Evolutionary conservation across 2,329 filamentous ascomycete species (phyloP).

Genomic region (Aspergillus tamarii): DNA sequence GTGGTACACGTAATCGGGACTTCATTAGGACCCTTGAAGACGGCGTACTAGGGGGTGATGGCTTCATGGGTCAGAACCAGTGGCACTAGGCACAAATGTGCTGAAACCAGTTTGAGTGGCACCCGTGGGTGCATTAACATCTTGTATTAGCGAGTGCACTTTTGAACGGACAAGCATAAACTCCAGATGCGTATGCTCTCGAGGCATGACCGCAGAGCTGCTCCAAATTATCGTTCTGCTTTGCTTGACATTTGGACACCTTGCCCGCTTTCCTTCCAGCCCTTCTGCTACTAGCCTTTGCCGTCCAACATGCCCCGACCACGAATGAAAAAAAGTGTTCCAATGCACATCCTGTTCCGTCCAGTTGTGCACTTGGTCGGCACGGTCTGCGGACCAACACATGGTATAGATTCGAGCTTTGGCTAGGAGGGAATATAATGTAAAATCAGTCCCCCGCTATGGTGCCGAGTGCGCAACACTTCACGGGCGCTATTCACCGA

Average conservation of each 20-base stretch:
- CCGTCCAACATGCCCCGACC: not conserved
- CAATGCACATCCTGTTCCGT: not conserved
- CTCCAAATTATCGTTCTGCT: slow-evolving; percentile 18
- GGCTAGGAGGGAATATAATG: not conserved
- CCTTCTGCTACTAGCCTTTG: slow-evolving; percentile 12
- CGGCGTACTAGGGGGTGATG: slow-evolving; percentile 81
- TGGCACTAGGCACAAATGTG: slow-evolving; percentile 59
- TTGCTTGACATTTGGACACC: slow-evolving; percentile 21
- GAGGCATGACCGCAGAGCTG: slow-evolving; percentile 18
- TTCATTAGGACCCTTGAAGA: slow-evolving; percentile 96
- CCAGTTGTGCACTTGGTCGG: not conserved
- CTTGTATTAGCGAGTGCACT: slow-evolving; percentile 18
- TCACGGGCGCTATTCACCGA: not conserved
- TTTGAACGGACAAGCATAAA: slow-evolving; percentile 19
- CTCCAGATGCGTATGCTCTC: slow-evolving; percentile 19
- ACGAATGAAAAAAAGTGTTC: not conserved
- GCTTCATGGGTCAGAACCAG: slow-evolving; percentile 77
- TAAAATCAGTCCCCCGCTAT: slow-evolving; percentile 10
- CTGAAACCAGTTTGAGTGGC: slow-evolving; percentile 10
- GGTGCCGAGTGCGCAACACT: slow-evolving; percentile 5
- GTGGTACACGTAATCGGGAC: slow-evolving; percentile 67
- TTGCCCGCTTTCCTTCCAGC: slow-evolving; percentile 19
- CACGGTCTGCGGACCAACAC: not conserved
- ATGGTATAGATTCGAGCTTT: not conserved
- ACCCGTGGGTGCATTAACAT: slow-evolving; percentile 16